A percentile compares a stretch with the other conserved stretches of the same genome.
phyloP scores from a whole-genome alignment of 2,329 filamentous ascomycete species.

The Diplocarpon rosae region DNA sequence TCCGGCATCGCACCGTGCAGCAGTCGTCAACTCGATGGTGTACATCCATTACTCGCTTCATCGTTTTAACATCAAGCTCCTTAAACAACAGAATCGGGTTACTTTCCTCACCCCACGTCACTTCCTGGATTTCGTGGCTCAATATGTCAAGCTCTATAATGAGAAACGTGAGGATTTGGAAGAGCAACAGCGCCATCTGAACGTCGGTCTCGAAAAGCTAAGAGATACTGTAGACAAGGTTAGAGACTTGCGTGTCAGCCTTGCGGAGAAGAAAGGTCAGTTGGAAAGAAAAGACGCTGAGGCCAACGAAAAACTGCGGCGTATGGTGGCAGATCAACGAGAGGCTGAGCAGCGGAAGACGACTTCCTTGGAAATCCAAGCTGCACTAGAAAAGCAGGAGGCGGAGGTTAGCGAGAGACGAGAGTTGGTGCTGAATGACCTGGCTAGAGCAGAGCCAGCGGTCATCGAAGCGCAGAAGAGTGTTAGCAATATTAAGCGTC shows the following conservation, averaged over 20 bases:
- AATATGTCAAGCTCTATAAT: slow-evolving; percentile 94
- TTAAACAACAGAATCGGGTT: slow-evolving; percentile 82
- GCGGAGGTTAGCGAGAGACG: slow-evolving; percentile 72
- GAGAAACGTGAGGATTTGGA: slow-evolving; percentile 98
- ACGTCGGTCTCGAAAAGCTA: slow-evolving; percentile 94
- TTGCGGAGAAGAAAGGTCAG: slow-evolving; percentile 90
- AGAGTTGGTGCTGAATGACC: slow-evolving; percentile 75
- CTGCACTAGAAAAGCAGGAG: slow-evolving; percentile 79
- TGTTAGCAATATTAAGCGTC: slow-evolving; percentile 96
- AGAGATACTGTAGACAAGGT: slow-evolving; percentile 97
- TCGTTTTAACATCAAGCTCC: slow-evolving; percentile 75
- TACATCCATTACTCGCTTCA: slow-evolving; percentile 95
- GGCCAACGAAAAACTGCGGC: slow-evolving; percentile 92
- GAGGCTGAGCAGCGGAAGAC: slow-evolving; percentile 88
- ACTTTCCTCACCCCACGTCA: slow-evolving; percentile 94
- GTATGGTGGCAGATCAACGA: slow-evolving; percentile 91
- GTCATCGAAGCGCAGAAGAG: slow-evolving; percentile 89
- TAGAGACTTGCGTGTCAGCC: slow-evolving; percentile 75
- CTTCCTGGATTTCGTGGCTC: slow-evolving; percentile 94
- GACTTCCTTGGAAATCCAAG: slow-evolving; percentile 80
- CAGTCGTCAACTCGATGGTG: slow-evolving; percentile 96
- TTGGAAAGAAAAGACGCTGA: slow-evolving; percentile 89
- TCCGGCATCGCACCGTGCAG: slow-evolving; percentile 81
- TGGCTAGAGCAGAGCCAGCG: slow-evolving; percentile 85
- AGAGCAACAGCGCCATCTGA: slow-evolving; percentile 95